Conservation (phyloP, 1,284 basidiomycete species). For the Pisolithus thermaeus region DNA sequence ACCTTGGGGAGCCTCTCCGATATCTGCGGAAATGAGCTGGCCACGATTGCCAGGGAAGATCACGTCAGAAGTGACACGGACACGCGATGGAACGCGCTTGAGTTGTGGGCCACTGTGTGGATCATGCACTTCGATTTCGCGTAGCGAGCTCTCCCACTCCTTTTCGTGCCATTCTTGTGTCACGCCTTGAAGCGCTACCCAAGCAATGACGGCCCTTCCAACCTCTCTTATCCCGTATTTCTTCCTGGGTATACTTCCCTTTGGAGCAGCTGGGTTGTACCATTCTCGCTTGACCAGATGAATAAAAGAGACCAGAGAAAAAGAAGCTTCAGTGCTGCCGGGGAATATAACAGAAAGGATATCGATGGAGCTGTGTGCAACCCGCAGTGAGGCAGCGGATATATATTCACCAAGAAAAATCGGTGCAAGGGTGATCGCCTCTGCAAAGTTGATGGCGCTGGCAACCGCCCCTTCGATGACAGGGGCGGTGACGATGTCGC, state of each 20-base stretch:
- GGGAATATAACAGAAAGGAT: conserved; percentile 66
- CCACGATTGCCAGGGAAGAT: conserved; percentile 57
- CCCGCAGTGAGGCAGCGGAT: conserved; percentile 66
- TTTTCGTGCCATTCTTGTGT: conserved; percentile 74
- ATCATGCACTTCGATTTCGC: conserved; percentile 59
- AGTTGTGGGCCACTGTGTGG: conserved; percentile 27
- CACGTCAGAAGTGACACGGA: conserved; percentile 64
- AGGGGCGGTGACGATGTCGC: conserved; percentile 49
- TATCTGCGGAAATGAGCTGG: conserved; percentile 68
- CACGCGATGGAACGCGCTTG: conserved; percentile 42
- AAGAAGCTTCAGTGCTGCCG: conserved; percentile 69
- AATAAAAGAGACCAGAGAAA: conserved; percentile 74
- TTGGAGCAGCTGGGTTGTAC: conserved; percentile 46
- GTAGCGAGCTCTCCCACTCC: conserved; percentile 57
- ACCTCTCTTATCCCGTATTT: conserved; percentile 60
- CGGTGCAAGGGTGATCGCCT: conserved; percentile 65
- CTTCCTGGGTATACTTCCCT: conserved; percentile 50
- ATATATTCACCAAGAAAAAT: conserved; percentile 69
- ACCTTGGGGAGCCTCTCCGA: conserved; percentile 46
- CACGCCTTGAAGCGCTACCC: conserved; percentile 71
- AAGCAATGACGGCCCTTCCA: conserved; percentile 63
- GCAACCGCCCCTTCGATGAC: conserved; percentile 53
- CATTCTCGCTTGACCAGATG: conserved; percentile 67
- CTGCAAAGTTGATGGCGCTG: conserved; percentile 58
- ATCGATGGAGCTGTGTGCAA: conserved; percentile 69